Base-by-base conservation (phyloP, 2,329 filamentous ascomycete genomes). In the Dothistroma septosporum region DNA sequence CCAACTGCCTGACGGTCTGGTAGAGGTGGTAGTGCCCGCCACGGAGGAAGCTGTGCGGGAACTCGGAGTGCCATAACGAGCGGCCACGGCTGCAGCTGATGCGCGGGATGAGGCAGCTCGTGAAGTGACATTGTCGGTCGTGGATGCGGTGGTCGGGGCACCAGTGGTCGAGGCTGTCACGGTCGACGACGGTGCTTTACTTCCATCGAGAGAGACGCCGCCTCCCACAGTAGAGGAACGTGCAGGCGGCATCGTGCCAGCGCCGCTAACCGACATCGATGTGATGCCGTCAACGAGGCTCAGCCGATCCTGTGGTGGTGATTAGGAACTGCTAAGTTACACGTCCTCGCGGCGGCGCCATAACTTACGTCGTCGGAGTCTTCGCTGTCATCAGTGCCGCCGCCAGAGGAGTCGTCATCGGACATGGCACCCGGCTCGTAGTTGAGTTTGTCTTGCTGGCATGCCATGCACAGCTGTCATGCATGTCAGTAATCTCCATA, bases 401-500 rank as follows among this genome's bases (percentile, higher is more conserved):
- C 52, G 58, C 57, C 57, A 12, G 49, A 21, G 61, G 61, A 60
- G 37, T 59, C 58, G 31, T 57, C 55, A 46, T 54, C 53, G 9
- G 41, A 44, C 14, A 35, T 28, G 8, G 52, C 62, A 47, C 62
- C 65, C 2, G 67, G 64, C 64, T 69, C 66, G 46, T 56, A 57
- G 47, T 66, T 63, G 19, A 32, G 44, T 10, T 61, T 60, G 33
- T 61, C 54, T 28, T 67, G 35, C 37, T 63, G 59, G 64, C 69
- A 70, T 19, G 31, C 32, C 53, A 47, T 62, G 59, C 69, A 71
- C 31, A 64, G 58, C 68, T 70, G 53, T 4, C 10, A 11, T 24
- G 22, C 3, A n/a, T 5, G 48, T 59, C 35, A 62, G 55, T 41
- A 57, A 9, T 24, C 8, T 0, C 32, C 33, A 19, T 21, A 12